Evolutionary conservation across 2,329 filamentous ascomycete species (phyloP).

Genomic region (Rutstroemia sp.): DNA sequence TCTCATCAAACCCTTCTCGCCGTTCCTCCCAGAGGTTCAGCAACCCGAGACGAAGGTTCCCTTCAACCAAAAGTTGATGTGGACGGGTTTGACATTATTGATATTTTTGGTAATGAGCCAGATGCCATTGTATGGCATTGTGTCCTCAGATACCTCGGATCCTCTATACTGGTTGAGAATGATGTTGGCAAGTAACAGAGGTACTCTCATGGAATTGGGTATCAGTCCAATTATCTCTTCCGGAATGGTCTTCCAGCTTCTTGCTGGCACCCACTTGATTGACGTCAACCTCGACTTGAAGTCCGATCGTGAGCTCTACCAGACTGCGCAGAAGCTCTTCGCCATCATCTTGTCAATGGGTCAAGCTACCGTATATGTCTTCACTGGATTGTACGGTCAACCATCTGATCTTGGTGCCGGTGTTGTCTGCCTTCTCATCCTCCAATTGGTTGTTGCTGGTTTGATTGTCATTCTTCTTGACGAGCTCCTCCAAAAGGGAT

Average conservation of each 20-base stretch:
- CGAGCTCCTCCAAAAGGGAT: slow-evolving; percentile 98
- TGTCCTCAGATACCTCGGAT: slow-evolving; percentile 96
- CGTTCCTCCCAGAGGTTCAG: slow-evolving; percentile 98
- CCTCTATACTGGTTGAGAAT: slow-evolving; percentile 99
- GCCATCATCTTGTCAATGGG: slow-evolving; percentile 97
- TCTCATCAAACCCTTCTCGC: slow-evolving; percentile 98
- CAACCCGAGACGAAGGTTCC: slow-evolving; percentile 97
- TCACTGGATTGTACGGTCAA: slow-evolving; percentile 95
- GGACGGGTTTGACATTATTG: slow-evolving; percentile 87
- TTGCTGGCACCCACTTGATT: slow-evolving; percentile 98
- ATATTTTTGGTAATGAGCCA: slow-evolving; percentile 99
- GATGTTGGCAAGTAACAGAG: slow-evolving; percentile 99
- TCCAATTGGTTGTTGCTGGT: slow-evolving; percentile 94
- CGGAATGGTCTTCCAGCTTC: slow-evolving; percentile 99
- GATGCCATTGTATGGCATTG: slow-evolving; percentile 98
- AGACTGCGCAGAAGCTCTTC: slow-evolving; percentile 98
- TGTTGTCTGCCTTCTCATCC: slow-evolving; percentile 95
- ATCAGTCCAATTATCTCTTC: slow-evolving; percentile 99
- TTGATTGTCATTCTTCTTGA: slow-evolving; percentile 99
- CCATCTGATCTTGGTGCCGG: slow-evolving; percentile 94
- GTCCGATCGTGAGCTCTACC: slow-evolving; percentile 98
- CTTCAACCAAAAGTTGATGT: slow-evolving; percentile 98
- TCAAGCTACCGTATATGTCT: slow-evolving; percentile 95
- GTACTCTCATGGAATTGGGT: slow-evolving; percentile 92
- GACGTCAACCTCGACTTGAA: slow-evolving; percentile 99